Base-by-base conservation (phyloP, 352 stramenopile genomes). In the Phytophthora meadii region DNA sequence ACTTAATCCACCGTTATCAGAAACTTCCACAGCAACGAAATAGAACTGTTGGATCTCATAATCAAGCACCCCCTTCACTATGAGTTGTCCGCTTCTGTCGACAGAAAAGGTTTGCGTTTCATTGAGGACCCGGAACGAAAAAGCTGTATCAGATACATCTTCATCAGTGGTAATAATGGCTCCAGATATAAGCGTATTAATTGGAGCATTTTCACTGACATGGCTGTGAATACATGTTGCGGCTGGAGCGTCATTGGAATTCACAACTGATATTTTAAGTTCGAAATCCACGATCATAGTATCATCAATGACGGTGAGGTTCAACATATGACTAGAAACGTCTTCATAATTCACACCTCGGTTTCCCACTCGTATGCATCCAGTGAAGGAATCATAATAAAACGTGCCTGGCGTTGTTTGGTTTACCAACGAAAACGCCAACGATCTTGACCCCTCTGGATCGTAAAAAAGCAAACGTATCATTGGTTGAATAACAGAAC, bases 301-400 rank as follows among this genome's bases (percentile, higher is more conserved):
- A 3, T 12, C 52, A 53, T 74, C 61, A 14, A 27, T 1, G 28
- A 74, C 4, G n/a, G 50, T 61, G n/a, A 74, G 22, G 15, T 49
- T 59, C 22, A 71, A 19, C 1, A 14, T 45, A 47, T 74, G 67
- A 7, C 2, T 28, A 19, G 39, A 2, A 8, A 58, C 60, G 1
- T 52, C 34, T 48, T 88, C 80, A 53, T 69, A 88, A 22, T 88
- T 76, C 2, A 82, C 36, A 5, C 66, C 59, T 19, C 41, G 47
- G 4, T 17, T 53, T 4, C 70, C 76, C 2, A 85, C 75, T 3
- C 74, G 72, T 3, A 88, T 30, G 7, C 58, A 42, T 15, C 76
- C 72, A n/a, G 30, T 67, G 0, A 27, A 54, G 2, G 68, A 58
- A 52, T 88, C 80, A 51, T 79, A 87, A 52, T 82, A 85, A 61